phyloP scores from a whole-genome alignment of 1,139 yeast species.

The Ashbya aceris region DNA sequence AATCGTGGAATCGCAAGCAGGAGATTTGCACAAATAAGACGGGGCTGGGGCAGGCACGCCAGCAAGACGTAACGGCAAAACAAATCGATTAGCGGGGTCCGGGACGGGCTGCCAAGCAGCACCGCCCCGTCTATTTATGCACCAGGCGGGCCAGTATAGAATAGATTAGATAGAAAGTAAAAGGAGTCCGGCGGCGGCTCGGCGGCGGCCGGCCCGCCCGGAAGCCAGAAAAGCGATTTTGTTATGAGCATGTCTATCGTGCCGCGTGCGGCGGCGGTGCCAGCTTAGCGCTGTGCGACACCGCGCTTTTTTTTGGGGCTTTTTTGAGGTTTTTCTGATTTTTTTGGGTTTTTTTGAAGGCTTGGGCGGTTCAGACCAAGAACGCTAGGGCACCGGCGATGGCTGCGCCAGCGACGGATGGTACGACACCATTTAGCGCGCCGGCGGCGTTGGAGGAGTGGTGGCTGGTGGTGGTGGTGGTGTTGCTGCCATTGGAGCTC shows the following conservation, averaged over 20 bases:
- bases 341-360: background rate
- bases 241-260: slow-evolving; percentile 1
- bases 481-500: background rate
- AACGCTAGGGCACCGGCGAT: slow-evolving; percentile 25
- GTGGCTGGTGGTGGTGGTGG: slow-evolving; percentile 9
- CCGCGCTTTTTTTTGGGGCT: background rate
- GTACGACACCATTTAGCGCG: slow-evolving; percentile 11
- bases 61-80: too few relatives aligned
- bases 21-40: too few relatives aligned
- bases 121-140: too few relatives aligned
- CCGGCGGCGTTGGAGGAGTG: slow-evolving; percentile 10
- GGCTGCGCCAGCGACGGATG: slow-evolving; percentile 21
- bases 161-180: too few relatives aligned
- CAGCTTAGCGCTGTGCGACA: too few relatives aligned
- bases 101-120: too few relatives aligned
- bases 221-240: slow-evolving; percentile 3
- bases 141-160: too few relatives aligned
- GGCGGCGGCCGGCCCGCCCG: background rate
- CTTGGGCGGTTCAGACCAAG: slow-evolving; percentile 12
- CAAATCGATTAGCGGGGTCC: too few relatives aligned
- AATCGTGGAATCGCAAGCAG: too few relatives aligned
- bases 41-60: too few relatives aligned
- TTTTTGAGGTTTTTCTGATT: background rate
- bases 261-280: too few relatives aligned
- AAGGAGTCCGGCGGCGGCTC: too few relatives aligned